Base-by-base conservation (phyloP, 1,284 basidiomycete species). In the Lentinula novae-zelandiae region DNA sequence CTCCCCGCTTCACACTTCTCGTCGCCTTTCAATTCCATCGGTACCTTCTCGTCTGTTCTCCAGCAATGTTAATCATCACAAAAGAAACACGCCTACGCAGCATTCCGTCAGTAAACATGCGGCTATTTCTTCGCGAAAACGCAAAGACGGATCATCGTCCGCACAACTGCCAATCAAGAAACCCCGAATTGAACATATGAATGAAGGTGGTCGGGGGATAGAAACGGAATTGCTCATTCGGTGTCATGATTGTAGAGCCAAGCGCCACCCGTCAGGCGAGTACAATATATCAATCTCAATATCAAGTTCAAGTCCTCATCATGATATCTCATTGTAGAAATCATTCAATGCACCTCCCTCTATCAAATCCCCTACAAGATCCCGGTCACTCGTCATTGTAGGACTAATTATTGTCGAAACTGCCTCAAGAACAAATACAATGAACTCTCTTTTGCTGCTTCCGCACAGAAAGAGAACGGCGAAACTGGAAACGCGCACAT, bases 211-310 rank as follows among this genome's bases (percentile, higher is more conserved):
- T 54, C n/a, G 8, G 34, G 27, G 48, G 6, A 39, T 20, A 13
- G 33, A 38, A 3, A 22, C 27, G 22, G 33, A 58, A 36, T 31
- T 27, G 13, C 36, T 42, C 50, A 39, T 82, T 56, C 82, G 84
- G 65, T 91, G 89, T 65, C 89, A 91, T 70, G 89, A 91, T 67
- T 91, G 89, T 70, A 78, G 77, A 63, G 80, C 78, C 67, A 86
- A 85, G 65, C 80, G 82, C 52, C 82, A 82, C 65, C 67, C 70
- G n/a, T 66, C 72, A 46, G 72, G 87, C 86, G 50, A 61, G 76
- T 74, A 3, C 13, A 34, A n/a, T 57, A 6, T n/a, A n/a, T 22
- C 27, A 27, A 52, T n/a, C 13, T 40, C 7, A 27, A 52, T n/a
- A 17, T 40, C 7, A 38, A 42, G 33, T 5, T 46, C 13, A 13